phyloP scores from a whole-genome alignment of 2,329 filamentous ascomycete species.

The Paecilomyces sp. region DNA sequence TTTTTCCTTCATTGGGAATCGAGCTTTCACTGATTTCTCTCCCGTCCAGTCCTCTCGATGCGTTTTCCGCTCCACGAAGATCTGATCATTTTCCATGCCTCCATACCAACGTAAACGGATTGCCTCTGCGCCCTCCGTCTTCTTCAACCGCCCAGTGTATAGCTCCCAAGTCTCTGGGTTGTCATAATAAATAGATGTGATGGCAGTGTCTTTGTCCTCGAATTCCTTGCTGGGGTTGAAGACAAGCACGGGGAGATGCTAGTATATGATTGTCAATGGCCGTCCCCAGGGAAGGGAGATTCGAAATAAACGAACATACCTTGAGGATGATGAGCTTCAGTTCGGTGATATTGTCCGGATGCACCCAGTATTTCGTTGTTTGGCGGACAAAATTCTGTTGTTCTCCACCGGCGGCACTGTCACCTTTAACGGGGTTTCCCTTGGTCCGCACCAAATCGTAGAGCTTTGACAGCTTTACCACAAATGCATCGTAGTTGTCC shows the following conservation, averaged over 20 bases:
- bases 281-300: not conserved
- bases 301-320: slow-evolving; percentile 23
- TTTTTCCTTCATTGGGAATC: slow-evolving; percentile 94
- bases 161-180: slow-evolving; percentile 91
- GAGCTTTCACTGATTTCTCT: slow-evolving; percentile 96
- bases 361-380: slow-evolving; percentile 99
- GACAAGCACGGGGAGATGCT: slow-evolving; percentile 88
- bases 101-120: slow-evolving; percentile 97
- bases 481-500: slow-evolving; percentile 94
- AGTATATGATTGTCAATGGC: slow-evolving; percentile 3
- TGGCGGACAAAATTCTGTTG: slow-evolving; percentile 96
- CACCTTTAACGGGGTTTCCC: slow-evolving; percentile 86
- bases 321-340: slow-evolving; percentile 96
- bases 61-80: slow-evolving; percentile 96
- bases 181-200: slow-evolving; percentile 98
- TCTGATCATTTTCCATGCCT: slow-evolving; percentile 88
- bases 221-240: slow-evolving; percentile 98
- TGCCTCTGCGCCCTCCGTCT: slow-evolving; percentile 94
- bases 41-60: slow-evolving; percentile 99
- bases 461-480: slow-evolving; percentile 87
- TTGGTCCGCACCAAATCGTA: slow-evolving; percentile 92
- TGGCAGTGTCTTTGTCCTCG: slow-evolving; percentile 80
- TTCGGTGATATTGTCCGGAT: slow-evolving; percentile 96
- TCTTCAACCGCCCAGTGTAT: slow-evolving; percentile 90
- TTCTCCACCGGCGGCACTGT: slow-evolving; percentile 80